Evolutionary conservation across 257 asterid genomes (phyloP).

Genomic region (Solanum etuberosum): DNA sequence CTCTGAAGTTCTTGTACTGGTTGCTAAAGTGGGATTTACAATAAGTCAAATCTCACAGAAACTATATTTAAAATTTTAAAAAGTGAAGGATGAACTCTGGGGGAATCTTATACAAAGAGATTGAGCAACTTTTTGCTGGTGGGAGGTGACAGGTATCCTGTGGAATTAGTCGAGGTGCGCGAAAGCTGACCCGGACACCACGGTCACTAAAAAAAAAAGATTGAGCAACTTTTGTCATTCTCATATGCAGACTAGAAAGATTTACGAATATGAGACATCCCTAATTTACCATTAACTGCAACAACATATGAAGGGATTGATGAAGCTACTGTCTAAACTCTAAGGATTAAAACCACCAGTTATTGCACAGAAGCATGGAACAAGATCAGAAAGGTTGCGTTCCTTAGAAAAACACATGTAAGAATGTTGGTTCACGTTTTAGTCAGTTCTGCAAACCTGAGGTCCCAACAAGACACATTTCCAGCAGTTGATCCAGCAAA

Average conservation of each 20-base stretch:
- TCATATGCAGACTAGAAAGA: background rate
- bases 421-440: background rate
- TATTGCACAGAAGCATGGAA: background rate
- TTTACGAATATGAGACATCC: background rate
- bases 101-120: background rate
- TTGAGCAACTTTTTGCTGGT: background rate
- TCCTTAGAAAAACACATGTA: background rate
- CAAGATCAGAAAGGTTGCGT: background rate
- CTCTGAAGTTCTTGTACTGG: background rate
- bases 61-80: background rate
- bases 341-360: background rate
- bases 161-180: background rate
- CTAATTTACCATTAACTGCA: background rate
- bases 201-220: background rate
- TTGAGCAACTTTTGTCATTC: background rate
- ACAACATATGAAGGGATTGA: background rate
- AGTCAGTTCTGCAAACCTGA: constrained; percentile 39
- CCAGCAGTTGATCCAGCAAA: constrained; percentile 86
- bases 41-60: background rate
- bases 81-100: background rate
- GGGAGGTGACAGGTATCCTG: too few species aligned
- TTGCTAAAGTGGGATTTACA: background rate
- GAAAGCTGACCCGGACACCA: background rate
- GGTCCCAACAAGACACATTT: constrained; percentile 78
- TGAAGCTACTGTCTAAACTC: background rate